A percentile compares a stretch with the other conserved stretches of the same genome.
phyloP scores from a whole-genome alignment of 805 yeast species.

The Saturnispora ahearnii region DNA sequence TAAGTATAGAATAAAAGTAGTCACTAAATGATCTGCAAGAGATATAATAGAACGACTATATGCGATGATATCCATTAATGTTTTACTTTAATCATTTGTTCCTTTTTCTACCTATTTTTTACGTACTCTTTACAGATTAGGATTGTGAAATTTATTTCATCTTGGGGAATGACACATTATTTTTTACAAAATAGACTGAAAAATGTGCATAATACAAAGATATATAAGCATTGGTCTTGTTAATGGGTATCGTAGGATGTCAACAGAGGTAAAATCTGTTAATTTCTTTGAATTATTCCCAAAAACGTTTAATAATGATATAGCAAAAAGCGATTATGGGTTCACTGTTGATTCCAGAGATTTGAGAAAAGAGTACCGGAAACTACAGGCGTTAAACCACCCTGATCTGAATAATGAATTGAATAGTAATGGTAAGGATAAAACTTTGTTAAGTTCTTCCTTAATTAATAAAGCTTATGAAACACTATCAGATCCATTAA shows the following conservation, averaged over 20 bases:
- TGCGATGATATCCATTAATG: too few relatives aligned
- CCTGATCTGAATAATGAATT: slow-evolving; percentile 52
- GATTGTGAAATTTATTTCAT: too few relatives aligned
- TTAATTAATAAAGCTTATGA: slow-evolving; percentile 70
- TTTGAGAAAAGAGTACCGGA: slow-evolving; percentile 67
- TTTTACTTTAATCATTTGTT: too few relatives aligned
- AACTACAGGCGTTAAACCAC: slow-evolving; percentile 64
- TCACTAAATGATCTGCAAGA: too few relatives aligned
- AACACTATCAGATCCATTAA: slow-evolving; percentile 59
- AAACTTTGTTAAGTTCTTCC: slow-evolving; percentile 34
- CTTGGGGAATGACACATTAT: too few relatives aligned
- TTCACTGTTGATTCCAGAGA: slow-evolving; percentile 47
- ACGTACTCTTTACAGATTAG: too few relatives aligned
- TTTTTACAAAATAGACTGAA: too few relatives aligned
- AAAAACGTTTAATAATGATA: slow-evolving; percentile 54
- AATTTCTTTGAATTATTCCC: slow-evolving; percentile 66
- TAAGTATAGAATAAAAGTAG: too few relatives aligned
- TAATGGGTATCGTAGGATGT: background rate
- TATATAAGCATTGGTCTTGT: background rate
- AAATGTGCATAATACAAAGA: too few relatives aligned
- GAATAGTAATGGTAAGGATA: slow-evolving; percentile 15
- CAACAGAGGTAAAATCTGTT: background rate
- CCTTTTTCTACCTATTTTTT: too few relatives aligned
- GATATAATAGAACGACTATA: too few relatives aligned
- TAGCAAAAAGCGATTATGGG: slow-evolving; percentile 46